phyloP scores from a whole-genome alignment of 179 eudicot species.

The Camellia oleifera region DNA sequence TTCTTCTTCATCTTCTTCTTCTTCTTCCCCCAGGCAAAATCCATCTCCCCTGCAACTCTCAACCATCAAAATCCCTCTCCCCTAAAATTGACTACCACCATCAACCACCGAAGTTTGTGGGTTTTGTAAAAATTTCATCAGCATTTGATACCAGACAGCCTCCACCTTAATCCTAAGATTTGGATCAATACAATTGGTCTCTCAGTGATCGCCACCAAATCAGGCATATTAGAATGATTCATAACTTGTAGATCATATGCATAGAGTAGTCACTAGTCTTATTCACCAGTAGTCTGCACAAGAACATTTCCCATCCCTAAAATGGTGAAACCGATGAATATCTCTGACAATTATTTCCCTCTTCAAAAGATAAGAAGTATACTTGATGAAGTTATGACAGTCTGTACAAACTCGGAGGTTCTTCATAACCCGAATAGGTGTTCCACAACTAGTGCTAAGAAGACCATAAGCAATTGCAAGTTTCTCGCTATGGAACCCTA shows the following conservation, averaged over 20 bases:
- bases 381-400: slow-evolving; percentile 42
- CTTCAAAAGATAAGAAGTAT: slow-evolving; percentile 34
- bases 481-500: slow-evolving; percentile 35
- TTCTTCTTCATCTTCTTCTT: no score
- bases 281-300: slow-evolving; percentile 46
- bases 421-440: slow-evolving; percentile 41
- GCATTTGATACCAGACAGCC: neutral
- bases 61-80: no score
- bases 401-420: slow-evolving; percentile 40
- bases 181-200: neutral
- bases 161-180: neutral
- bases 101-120: no score
- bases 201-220: neutral
- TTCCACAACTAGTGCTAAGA: slow-evolving; percentile 20
- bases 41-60: no score
- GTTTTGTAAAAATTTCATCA: no score
- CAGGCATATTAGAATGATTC: neutral
- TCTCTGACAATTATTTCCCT: slow-evolving; percentile 38
- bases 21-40: no score
- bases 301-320: slow-evolving; percentile 38
- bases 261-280: no score
- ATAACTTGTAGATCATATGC: neutral
- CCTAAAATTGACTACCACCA: no score
- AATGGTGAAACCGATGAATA: slow-evolving; percentile 37
- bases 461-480: slow-evolving; percentile 42